Base-by-base conservation (phyloP, 179 eudicot genomes). In the Spergularia azorica region DNA sequence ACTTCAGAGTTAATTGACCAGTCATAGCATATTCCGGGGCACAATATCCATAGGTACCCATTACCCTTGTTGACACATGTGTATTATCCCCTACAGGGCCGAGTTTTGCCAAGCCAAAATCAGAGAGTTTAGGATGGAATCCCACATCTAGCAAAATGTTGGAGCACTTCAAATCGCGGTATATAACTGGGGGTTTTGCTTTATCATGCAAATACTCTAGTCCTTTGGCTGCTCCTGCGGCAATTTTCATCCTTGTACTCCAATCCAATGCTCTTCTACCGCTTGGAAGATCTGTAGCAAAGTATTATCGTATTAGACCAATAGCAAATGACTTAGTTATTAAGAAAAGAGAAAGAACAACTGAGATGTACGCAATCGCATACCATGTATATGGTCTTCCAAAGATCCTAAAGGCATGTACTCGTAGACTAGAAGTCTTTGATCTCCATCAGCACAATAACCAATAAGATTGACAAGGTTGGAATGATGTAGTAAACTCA, bases 41-140 rank as follows among this genome's bases (percentile, higher is more conserved):
- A 85, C 96, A 91, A 67, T 91, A 91, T 11, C 96, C 96, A 32
- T 89, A 91, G 16, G 96, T 91, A 61, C 96, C 96, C 96, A 91
- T 89, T n/a, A 91, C 96, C 73, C 96, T 77, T 5, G 96, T 91
- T 0, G 96, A 91, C 46, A 91, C 96, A 76, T 91, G 96, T 1
- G 96, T 88, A 68, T 91, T 84, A 72, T 89, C 96, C 21, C 96
- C 96, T 16, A 87, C 88, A 46, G 96, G 96, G 21, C 91, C 96
- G 26, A 91, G 89, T 83, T 89, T 91, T 15, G 96, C 96, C 82
- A 91, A 82, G 21, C 96, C 96, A 80, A 91, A 91, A 82, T 91
- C 96, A 71, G 96, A 91, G 63, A 91, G 83, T 82, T 91, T 91
- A 18, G 96, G 91, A 79, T 81, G 84, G 72, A 82, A 91, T 20